These are phyloP conservation scores for Ophiostoma ulmi DNA, from an alignment of 2,329 filamentous ascomycete species.

Conservation along the genomic window DNA sequence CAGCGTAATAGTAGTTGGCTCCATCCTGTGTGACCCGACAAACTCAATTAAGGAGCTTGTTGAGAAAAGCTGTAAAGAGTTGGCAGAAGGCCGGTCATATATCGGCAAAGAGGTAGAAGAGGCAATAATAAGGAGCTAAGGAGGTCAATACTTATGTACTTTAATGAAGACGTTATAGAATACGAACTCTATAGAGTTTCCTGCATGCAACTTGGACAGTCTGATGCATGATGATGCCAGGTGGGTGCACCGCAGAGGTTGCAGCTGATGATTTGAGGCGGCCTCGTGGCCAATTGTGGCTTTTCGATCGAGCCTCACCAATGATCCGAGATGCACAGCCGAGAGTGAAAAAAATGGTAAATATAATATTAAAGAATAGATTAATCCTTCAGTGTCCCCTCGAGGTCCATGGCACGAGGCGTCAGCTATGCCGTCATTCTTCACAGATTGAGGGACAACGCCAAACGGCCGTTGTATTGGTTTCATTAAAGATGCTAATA, in stretches of 20 bases:
- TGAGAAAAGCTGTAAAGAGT: not conserved
- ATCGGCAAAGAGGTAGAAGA: not conserved
- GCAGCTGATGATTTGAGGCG: not conserved
- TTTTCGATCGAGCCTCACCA: not conserved
- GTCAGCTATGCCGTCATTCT: conserved; percentile 5
- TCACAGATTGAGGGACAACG: not conserved
- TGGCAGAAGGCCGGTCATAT: not conserved
- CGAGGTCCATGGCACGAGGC: not conserved
- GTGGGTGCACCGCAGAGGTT: not conserved
- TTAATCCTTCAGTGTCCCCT: not conserved
- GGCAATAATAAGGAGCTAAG: too few species aligned
- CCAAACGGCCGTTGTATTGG: not conserved
- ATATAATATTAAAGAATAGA: not conserved
- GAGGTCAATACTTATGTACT: not conserved
- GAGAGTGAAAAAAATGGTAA: not conserved
- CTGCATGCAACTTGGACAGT: not conserved
- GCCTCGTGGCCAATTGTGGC: not conserved
- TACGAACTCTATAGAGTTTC: too few species aligned
- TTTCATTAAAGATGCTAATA: too few species aligned
- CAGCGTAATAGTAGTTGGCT: not conserved
- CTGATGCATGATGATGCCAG: not conserved
- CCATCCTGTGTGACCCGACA: not conserved
- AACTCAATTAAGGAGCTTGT: not conserved
- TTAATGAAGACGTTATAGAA: not conserved
- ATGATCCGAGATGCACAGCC: not conserved